Conservation (phyloP, 2,329 filamentous ascomycete genomes). For the Westerdykella ornata region DNA sequence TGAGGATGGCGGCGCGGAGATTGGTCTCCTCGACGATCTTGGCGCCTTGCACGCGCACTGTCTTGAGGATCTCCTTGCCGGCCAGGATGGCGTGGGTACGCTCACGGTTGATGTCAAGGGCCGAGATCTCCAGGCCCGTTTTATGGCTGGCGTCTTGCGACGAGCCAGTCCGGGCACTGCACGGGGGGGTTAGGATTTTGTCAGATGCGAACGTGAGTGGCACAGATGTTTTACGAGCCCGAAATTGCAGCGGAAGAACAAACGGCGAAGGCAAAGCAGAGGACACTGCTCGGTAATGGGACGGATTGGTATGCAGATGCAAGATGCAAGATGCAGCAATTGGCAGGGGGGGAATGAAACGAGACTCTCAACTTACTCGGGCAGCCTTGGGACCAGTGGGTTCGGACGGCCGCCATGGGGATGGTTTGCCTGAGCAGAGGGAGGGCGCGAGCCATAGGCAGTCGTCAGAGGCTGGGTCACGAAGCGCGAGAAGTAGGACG, state of each 20-base stretch:
- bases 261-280: neutral
- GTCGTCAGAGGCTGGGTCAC: constrained; percentile 48
- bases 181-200: neutral
- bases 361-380: constrained; percentile 28
- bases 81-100: constrained; percentile 59
- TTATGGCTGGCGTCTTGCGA: constrained; percentile 54
- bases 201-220: neutral
- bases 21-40: constrained; percentile 57
- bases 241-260: constrained; percentile 4
- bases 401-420: constrained; percentile 33
- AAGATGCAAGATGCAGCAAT: no score
- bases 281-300: no score
- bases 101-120: constrained; percentile 57
- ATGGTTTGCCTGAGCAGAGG: constrained; percentile 45
- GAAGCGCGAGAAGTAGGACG: constrained; percentile 45
- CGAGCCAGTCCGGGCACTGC: constrained; percentile 41
- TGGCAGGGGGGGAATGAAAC: constrained; percentile 1
- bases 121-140: constrained; percentile 58
- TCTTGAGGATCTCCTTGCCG: constrained; percentile 60
- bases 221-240: constrained; percentile 9
- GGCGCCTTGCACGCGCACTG: constrained; percentile 52
- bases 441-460: constrained; percentile 48
- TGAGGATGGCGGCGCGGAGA: constrained; percentile 54
- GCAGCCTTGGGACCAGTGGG: constrained; percentile 30
- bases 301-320: neutral